These are phyloP conservation scores for Macrophomina tecta DNA, from an alignment of 2,329 filamentous ascomycete genomes.

Conservation along the genomic window DNA sequence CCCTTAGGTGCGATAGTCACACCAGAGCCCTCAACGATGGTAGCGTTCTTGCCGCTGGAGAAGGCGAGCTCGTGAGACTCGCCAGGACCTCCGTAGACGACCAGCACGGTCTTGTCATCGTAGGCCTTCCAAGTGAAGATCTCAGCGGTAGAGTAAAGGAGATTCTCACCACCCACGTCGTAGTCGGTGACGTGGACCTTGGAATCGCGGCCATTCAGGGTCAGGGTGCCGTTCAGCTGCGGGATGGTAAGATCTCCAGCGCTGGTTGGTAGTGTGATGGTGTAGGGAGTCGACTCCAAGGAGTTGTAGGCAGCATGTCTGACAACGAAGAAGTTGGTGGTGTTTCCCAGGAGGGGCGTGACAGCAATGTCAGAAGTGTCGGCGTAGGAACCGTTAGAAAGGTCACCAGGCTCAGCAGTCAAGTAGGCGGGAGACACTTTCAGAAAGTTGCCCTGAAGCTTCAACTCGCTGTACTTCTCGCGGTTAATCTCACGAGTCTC, in stretches of 20 bases:
- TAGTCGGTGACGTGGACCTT: constrained; percentile 73
- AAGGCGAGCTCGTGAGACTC: constrained; percentile 70
- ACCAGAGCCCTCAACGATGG: constrained; percentile 50
- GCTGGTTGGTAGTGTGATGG: constrained; percentile 66
- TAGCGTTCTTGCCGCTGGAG: constrained; percentile 40
- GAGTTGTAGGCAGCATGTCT: constrained; percentile 71
- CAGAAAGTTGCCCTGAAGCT: constrained; percentile 76
- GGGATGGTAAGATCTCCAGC: constrained; percentile 64
- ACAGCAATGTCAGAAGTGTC: constrained; percentile 59
- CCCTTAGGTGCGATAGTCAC: constrained; percentile 44
- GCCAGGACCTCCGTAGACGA: constrained; percentile 68
- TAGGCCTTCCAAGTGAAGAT: constrained; percentile 71
- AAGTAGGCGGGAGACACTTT: constrained; percentile 75
- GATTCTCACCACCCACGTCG: constrained; percentile 61
- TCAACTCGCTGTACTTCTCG: constrained; percentile 81
- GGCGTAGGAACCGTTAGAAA: constrained; percentile 38
- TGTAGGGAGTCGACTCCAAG: constrained; percentile 64
- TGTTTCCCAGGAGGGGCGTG: constrained; percentile 64
- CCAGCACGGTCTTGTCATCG: constrained; percentile 62
- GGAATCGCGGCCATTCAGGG: constrained; percentile 68
- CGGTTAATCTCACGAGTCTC: constrained; percentile 72
- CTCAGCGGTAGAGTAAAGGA: constrained; percentile 74
- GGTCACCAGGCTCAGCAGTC: constrained; percentile 49
- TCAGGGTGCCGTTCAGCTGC: constrained; percentile 62
- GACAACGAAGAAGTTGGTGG: constrained; percentile 69